phyloP scores from a whole-genome alignment of 176 grass and related monocot genomes.

The Rhynchospora breviuscula region DNA sequence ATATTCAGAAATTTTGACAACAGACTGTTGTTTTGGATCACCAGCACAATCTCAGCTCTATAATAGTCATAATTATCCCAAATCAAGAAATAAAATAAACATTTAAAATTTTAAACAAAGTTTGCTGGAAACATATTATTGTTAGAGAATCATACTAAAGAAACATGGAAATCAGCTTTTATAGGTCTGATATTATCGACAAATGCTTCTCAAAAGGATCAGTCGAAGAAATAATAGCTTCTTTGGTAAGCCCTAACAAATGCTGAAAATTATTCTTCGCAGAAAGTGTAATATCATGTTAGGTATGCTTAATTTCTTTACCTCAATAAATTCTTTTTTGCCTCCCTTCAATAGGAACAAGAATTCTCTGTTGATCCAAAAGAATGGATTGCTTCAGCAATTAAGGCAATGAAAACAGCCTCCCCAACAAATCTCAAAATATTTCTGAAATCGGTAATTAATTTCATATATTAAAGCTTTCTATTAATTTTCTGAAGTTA shows the following conservation, averaged over 20 bases:
- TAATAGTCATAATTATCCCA: not conserved
- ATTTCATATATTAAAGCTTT: not conserved
- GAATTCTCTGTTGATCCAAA: not conserved
- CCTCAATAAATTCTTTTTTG: not conserved
- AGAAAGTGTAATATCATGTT: not conserved
- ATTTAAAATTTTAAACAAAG: not conserved
- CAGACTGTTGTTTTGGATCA: not conserved
- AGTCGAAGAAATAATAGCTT: conserved; percentile 2
- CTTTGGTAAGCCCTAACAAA: not conserved
- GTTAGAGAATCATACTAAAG: not conserved
- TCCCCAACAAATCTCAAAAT: conserved; percentile 1
- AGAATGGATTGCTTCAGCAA: not conserved
- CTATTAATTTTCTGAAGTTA: not conserved
- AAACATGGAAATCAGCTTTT: not conserved
- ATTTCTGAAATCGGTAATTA: not conserved
- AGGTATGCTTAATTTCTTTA: not conserved
- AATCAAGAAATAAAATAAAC: not conserved
- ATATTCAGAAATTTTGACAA: not conserved
- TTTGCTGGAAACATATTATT: not conserved
- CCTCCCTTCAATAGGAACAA: not conserved
- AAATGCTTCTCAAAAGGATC: not conserved
- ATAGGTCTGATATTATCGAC: not conserved
- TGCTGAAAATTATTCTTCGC: not conserved
- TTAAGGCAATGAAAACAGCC: not conserved
- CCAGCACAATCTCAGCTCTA: not conserved